A percentile compares a stretch with the other conserved stretches of the same genome.
Conservation (phyloP, 2,329 filamentous ascomycete species). For the Monilinia laxa region DNA sequence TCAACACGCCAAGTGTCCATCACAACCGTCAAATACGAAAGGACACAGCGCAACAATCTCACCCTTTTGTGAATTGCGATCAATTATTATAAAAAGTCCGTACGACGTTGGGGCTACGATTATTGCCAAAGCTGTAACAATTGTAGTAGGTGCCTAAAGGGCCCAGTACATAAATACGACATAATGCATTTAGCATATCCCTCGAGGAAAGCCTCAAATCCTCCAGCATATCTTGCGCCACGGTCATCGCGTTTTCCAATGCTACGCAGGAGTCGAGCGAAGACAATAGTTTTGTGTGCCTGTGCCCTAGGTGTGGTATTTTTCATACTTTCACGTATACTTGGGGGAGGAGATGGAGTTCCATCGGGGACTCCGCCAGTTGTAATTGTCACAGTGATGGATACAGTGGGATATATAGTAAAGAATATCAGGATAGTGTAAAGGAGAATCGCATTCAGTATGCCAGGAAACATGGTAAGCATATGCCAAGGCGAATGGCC, state of each 20-base stretch:
- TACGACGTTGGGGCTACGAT: conserved; percentile 23
- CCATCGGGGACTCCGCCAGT: conserved; percentile 59
- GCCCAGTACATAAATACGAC: conserved; percentile 27
- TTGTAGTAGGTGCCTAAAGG: conserved; percentile 22
- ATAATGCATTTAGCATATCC: conserved; percentile 89
- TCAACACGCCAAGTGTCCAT: conserved; percentile 24
- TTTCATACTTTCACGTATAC: conserved; percentile 54
- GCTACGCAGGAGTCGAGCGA: conserved; percentile 62
- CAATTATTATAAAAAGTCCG: conserved; percentile 2
- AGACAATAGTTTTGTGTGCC: conserved; percentile 53
- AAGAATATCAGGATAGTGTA: conserved; percentile 69
- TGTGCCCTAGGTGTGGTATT: conserved; percentile 46
- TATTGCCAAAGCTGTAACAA: conserved; percentile 22
- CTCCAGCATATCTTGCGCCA: conserved; percentile 63
- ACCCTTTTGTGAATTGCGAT: conserved; percentile 18
- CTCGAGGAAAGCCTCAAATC: conserved; percentile 77
- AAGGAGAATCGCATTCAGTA: conserved; percentile 82
- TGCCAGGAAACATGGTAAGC: conserved; percentile 78
- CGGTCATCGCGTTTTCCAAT: conserved; percentile 56
- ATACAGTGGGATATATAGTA: conserved; percentile 61
- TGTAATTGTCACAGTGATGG: conserved; percentile 84
- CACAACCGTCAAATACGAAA: conserved; percentile 21
- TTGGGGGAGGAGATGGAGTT: conserved; percentile 38
- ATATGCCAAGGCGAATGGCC: conserved; percentile 1
- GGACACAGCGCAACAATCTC: conserved; percentile 23